phyloP scores from a whole-genome alignment of 768 basidiomycete species.

The Tylopilus balloui region DNA sequence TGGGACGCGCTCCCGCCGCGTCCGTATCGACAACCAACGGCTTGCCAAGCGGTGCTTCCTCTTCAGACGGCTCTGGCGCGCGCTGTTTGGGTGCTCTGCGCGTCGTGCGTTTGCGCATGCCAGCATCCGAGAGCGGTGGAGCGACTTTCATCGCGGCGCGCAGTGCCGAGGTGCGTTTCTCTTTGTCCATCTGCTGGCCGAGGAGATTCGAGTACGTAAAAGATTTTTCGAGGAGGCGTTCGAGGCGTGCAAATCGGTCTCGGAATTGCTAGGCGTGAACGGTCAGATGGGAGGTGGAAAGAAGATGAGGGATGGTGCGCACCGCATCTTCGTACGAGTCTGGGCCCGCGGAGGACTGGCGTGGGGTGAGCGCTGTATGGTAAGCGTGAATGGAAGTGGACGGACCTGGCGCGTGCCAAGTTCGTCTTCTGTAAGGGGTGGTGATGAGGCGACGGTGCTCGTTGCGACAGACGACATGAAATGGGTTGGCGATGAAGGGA shows the following conservation, averaged over 20 bases:
- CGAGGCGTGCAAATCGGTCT: conserved; percentile 49
- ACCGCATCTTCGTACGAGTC: conserved; percentile 20
- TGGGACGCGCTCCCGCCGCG: conserved; percentile 14
- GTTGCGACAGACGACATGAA: conserved; percentile 19
- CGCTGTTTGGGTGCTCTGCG: conserved; percentile 14
- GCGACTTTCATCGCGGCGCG: conserved; percentile 28
- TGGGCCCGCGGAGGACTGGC: conserved; percentile 15
- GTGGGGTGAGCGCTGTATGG: background rate
- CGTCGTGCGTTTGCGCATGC: conserved; percentile 10
- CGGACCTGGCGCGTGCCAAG: conserved; percentile 20
- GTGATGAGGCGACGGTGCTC: conserved; percentile 29
- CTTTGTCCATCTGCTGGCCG: conserved; percentile 70
- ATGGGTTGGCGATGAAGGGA: conserved; percentile 8
- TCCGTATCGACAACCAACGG: background rate
- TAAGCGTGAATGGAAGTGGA: background rate
- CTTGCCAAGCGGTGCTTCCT: conserved; percentile 10
- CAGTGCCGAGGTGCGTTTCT: conserved; percentile 30
- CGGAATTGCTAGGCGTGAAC: conserved; percentile 40
- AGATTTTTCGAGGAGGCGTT: conserved; percentile 71
- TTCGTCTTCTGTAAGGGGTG: conserved; percentile 18
- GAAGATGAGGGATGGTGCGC: background rate
- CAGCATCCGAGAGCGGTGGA: background rate
- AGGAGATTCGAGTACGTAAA: conserved; percentile 70
- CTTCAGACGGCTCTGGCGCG: conserved; percentile 1
- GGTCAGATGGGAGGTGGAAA: background rate